Conservation (phyloP, 1,139 yeast genomes). For the Candida glucosophila region DNA sequence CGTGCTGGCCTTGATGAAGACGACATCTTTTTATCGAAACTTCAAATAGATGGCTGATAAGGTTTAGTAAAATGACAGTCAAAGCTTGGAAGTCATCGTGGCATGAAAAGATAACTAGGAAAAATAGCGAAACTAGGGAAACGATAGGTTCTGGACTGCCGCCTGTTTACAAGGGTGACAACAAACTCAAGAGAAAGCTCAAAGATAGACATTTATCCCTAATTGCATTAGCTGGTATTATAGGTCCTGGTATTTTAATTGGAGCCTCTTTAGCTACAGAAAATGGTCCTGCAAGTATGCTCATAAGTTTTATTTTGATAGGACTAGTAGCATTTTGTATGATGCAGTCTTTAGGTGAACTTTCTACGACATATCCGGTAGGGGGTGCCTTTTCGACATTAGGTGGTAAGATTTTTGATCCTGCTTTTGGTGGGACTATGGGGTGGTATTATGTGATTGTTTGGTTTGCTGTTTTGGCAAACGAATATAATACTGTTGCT, state of each 20-base stretch:
- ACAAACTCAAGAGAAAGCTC: conserved; percentile 21
- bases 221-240: conserved; percentile 46
- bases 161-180: conserved; percentile 1
- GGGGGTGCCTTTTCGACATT: conserved; percentile 50
- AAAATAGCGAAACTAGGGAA: too few relatives aligned
- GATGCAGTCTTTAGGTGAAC: conserved; percentile 53
- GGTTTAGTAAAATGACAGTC: too few relatives aligned
- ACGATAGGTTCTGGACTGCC: neutral
- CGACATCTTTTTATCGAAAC: too few relatives aligned
- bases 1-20: too few relatives aligned
- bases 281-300: conserved; percentile 38
- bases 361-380: conserved; percentile 42
- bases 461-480: conserved; percentile 54
- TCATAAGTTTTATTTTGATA: conserved; percentile 39
- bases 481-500: conserved; percentile 50
- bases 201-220: conserved; percentile 37
- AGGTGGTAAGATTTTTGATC: conserved; percentile 45
- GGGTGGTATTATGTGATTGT: conserved; percentile 59
- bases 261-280: conserved; percentile 39
- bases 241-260: conserved; percentile 46
- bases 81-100: too few relatives aligned
- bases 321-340: conserved; percentile 49
- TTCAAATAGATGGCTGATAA: too few relatives aligned
- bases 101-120: too few relatives aligned
- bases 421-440: conserved; percentile 51